phyloP scores from a whole-genome alignment of 192 early-diverging fungal genomes.

The Kappamyces sp. region DNA sequence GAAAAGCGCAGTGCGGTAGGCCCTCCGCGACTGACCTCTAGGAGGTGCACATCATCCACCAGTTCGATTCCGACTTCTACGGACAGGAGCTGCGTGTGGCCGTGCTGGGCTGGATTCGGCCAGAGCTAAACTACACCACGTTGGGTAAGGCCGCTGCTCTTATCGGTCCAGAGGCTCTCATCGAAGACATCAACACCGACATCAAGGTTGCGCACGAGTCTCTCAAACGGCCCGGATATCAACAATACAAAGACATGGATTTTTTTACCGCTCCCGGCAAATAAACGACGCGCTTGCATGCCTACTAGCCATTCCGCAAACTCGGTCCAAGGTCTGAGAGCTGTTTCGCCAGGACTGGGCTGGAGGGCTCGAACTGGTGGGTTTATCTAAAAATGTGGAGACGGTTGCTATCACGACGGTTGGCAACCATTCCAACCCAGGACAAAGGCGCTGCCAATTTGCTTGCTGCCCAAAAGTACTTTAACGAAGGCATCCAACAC shows the following conservation, averaged over 20 bases:
- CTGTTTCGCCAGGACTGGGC: no score
- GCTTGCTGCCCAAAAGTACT: background rate
- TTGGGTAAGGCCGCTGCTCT: slow-evolving; percentile 51
- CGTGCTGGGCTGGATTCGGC: slow-evolving; percentile 81
- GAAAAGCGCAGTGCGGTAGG: slow-evolving; percentile 84
- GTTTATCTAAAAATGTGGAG: no score
- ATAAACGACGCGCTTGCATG: background rate
- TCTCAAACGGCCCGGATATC: slow-evolving; percentile 53
- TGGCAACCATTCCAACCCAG: no score
- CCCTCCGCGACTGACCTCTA: slow-evolving; percentile 17
- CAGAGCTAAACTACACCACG: slow-evolving; percentile 81
- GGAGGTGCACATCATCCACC: slow-evolving; percentile 95
- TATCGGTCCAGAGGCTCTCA: slow-evolving; percentile 62
- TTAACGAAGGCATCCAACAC: background rate
- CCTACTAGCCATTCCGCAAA: no score
- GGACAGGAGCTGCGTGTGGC: slow-evolving; percentile 72
- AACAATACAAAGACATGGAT: background rate
- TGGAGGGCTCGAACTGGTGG: no score
- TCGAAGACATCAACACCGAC: slow-evolving; percentile 88
- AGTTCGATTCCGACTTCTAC: slow-evolving; percentile 88
- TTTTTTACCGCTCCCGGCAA: no score
- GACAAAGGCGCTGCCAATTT: no score
- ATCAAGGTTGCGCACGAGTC: slow-evolving; percentile 72
- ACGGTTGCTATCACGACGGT: no score
- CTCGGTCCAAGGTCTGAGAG: no score